phyloP scores from a whole-genome alignment of 2,329 filamentous ascomycete genomes.

The Exophiala oligosperma region DNA sequence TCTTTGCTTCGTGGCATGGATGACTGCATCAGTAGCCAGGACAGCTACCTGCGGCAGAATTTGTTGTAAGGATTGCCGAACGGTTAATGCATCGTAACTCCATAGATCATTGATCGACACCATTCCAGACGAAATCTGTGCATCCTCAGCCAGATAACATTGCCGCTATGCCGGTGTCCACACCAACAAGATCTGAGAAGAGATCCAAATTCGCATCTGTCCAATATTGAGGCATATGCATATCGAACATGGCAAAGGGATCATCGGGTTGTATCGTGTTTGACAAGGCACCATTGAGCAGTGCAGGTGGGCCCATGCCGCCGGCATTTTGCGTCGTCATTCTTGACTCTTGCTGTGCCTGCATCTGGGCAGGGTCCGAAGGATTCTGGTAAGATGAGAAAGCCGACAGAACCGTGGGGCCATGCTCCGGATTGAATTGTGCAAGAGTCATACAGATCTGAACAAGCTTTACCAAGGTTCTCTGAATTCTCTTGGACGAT shows the following conservation, averaged over 20 bases:
- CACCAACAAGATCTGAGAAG: constrained; percentile 21
- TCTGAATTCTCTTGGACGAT: constrained; percentile 19
- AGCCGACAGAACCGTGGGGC: constrained; percentile 14
- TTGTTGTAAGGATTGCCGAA: too few species aligned
- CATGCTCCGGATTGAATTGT: constrained; percentile 17
- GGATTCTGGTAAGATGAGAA: constrained; percentile 12
- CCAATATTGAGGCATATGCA: constrained; percentile 22
- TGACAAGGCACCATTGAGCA: constrained; percentile 32
- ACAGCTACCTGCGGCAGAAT: too few species aligned
- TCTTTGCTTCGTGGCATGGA: too few species aligned
- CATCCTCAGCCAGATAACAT: constrained; percentile 16
- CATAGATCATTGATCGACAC: too few species aligned
- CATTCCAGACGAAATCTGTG: too few species aligned
- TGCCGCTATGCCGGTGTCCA: constrained; percentile 18
- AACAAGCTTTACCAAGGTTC: constrained; percentile 21
- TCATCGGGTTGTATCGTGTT: constrained; percentile 44
- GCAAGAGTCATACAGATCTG: constrained; percentile 25
- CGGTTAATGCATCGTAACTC: too few species aligned
- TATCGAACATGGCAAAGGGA: constrained; percentile 17
- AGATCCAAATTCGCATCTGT: constrained; percentile 22
- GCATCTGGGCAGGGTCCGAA: constrained; percentile 2
- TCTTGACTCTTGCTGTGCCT: constrained; percentile 1
- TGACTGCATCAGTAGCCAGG: too few species aligned
- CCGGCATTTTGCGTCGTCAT: not conserved
- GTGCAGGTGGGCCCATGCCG: not conserved